Conservation (phyloP, 352 stramenopile species). For the Peronospora belbahrii region DNA sequence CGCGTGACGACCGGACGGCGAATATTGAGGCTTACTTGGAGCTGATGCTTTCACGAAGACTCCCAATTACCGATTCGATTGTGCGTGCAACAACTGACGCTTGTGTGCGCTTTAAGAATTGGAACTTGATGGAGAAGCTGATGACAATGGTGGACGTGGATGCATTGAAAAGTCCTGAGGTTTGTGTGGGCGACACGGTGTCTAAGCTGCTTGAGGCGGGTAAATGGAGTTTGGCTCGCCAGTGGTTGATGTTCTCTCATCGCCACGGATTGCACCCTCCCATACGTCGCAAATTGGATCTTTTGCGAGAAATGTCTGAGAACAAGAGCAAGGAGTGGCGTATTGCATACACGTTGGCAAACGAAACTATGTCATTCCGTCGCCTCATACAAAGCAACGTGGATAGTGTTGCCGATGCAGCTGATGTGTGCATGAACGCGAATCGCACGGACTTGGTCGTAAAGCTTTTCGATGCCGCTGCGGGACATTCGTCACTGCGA, state of each 20-base stretch:
- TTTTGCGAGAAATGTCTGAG: constrained; percentile 33
- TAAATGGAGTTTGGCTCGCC: constrained; percentile 39
- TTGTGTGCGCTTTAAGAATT: constrained; percentile 61
- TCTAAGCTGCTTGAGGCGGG: constrained; percentile 68
- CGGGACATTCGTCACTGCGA: constrained; percentile 36
- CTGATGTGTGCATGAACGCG: constrained; percentile 52
- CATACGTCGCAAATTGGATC: constrained; percentile 58
- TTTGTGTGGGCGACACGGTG: constrained; percentile 64
- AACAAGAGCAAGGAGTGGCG: constrained; percentile 48
- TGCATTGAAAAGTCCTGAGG: constrained; percentile 42
- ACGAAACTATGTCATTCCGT: constrained; percentile 65
- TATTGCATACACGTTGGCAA: constrained; percentile 63
- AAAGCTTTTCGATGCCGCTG: constrained; percentile 52
- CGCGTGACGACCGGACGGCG: constrained; percentile 53
- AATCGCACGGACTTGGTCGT: constrained; percentile 39
- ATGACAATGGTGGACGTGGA: constrained; percentile 41
- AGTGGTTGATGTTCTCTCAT: constrained; percentile 53
- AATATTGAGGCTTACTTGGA: constrained; percentile 58
- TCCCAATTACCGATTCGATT: constrained; percentile 69
- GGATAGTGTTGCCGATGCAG: constrained; percentile 59
- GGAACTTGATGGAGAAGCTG: constrained; percentile 41
- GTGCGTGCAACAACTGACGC: constrained; percentile 64
- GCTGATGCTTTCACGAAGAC: constrained; percentile 37
- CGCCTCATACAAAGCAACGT: constrained; percentile 55
- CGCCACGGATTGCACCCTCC: constrained; percentile 41